Evolutionary conservation across 2,329 filamentous ascomycete genomes (phyloP), one percentile per base, ranked within the genome.

Genomic region (Hypomyces perniciosus): DNA sequence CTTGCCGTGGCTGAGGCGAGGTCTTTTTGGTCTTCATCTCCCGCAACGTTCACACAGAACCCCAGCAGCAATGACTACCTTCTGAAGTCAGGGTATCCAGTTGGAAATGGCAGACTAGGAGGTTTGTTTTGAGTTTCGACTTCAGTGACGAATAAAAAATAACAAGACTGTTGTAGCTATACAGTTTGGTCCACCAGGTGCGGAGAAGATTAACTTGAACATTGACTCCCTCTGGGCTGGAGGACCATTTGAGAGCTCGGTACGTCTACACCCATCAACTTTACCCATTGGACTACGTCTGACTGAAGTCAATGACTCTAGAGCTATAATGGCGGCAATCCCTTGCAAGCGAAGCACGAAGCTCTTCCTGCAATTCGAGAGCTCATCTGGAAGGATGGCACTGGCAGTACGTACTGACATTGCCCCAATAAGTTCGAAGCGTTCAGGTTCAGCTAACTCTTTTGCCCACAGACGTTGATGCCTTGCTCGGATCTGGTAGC

Each of bases 191-290:
- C 12, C 27, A 13, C 54, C 54, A 4, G 48, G 52, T 3, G 27
- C 27, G 4, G 54, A 56, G 31, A 52, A 47, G 33, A 35, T 48
- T 5, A 13, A 43, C 6, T 26, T 56, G 13, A 56, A 48, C 28
- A 6, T 48, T 12, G 54, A 56, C 42, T 54, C 52, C 8, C 38
- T 56, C 6, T 56, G 54, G 54, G 47, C 52, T 37, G 54, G 54
- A 10, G 54, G 54, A 4, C 54, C 54, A 8, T 56, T 56, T 41
- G 37, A 54, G 33, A 29, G 20, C 28, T 20, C 35, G 13, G 53
- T 55, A 48, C 20, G 52, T n/a, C 47, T 29, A 28, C 31, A 46
- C 26, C 8, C 38, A 37, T 40, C 38, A 44, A 31, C 26, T 44
- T 10, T 31, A 2, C n/a, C 38, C 31, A 5, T 10, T 9, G 9